Evolutionary conservation across 192 early-diverging fungal genomes (phyloP).

Genomic region (Lunasporangiospora selenospora): DNA sequence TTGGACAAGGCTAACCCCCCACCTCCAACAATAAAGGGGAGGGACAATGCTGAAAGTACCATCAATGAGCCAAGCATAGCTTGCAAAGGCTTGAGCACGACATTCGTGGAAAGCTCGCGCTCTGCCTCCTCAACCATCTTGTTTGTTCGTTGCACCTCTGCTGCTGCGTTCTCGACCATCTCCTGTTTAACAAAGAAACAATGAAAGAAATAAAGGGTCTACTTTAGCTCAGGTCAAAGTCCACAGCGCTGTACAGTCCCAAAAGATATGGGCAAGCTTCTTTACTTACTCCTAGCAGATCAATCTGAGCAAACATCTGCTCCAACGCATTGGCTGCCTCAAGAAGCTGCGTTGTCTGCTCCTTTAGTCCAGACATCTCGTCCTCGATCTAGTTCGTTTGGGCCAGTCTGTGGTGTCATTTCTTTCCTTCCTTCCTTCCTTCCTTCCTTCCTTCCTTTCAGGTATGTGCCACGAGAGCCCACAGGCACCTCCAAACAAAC

Average conservation of each 20-base stretch:
- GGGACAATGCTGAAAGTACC: constrained; percentile 8
- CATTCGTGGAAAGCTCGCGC: constrained; percentile 12
- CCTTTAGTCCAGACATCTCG: constrained; percentile 12
- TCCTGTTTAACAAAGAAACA: constrained; percentile 1
- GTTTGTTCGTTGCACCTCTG: constrained; percentile 12
- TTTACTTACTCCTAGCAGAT: constrained; percentile 24
- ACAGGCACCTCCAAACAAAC: too few species aligned
- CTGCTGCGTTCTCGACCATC: constrained; percentile 28
- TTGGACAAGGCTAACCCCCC: too few species aligned
- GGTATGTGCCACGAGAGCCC: too few species aligned
- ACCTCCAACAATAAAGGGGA: neutral
- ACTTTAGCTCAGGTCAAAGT: neutral
- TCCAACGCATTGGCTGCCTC: constrained; percentile 24
- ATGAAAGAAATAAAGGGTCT: neutral
- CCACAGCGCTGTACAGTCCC: neutral
- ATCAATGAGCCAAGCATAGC: constrained; percentile 31
- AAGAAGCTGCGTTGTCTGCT: constrained; percentile 18
- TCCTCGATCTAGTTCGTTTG: constrained; percentile 12
- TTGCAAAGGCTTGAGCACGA: constrained; percentile 32
- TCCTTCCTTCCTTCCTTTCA: too few species aligned
- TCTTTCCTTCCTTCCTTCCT: too few species aligned
- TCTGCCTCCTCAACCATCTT: constrained; percentile 26
- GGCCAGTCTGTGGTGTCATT: too few species aligned
- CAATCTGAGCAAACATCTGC: constrained; percentile 25
- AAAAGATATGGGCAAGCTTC: neutral